Evolutionary conservation across 176 grass and related monocot species (phyloP).

Genomic region (Oropetium thomaeum): DNA sequence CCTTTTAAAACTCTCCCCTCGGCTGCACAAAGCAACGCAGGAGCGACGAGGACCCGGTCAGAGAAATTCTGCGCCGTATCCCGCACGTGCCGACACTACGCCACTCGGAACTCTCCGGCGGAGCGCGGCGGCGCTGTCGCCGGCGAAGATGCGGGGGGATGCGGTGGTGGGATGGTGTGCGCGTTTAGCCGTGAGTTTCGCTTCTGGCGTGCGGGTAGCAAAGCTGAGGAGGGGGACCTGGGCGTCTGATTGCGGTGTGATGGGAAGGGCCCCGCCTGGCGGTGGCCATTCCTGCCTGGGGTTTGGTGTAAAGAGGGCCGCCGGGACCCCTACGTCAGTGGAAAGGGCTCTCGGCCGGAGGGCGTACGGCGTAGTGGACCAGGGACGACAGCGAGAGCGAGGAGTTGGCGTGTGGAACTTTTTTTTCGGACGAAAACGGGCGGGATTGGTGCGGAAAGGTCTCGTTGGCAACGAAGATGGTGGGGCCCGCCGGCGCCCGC

Average conservation of each 20-base stretch:
- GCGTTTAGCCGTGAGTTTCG: neutral
- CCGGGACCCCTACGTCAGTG: neutral
- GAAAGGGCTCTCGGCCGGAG: neutral
- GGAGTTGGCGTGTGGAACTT: conserved; percentile 1
- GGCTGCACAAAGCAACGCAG: conserved; percentile 17
- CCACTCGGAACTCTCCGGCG: neutral
- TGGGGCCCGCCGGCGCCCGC: conserved; percentile 33
- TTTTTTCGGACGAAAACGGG: conserved; percentile 19
- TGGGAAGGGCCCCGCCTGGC: conserved; percentile 36
- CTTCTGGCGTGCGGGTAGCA: conserved; percentile 30
- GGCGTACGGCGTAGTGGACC: conserved; percentile 14
- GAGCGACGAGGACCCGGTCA: conserved; percentile 29
- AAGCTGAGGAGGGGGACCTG: neutral
- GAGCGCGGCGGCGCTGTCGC: conserved; percentile 14
- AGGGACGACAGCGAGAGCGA: neutral
- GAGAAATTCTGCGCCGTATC: conserved; percentile 22
- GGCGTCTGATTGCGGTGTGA: conserved; percentile 38
- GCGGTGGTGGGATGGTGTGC: conserved; percentile 9
- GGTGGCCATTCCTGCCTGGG: conserved; percentile 31
- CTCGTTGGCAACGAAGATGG: conserved; percentile 41
- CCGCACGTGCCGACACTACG: conserved; percentile 6
- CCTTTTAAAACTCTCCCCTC: conserved; percentile 31
- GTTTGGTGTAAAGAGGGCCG: conserved; percentile 40
- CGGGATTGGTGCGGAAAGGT: conserved; percentile 56
- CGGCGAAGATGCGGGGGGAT: conserved; percentile 12